Evolutionary conservation across 2,329 filamentous ascomycete species (phyloP).

Genomic region (Claviceps paspali): DNA sequence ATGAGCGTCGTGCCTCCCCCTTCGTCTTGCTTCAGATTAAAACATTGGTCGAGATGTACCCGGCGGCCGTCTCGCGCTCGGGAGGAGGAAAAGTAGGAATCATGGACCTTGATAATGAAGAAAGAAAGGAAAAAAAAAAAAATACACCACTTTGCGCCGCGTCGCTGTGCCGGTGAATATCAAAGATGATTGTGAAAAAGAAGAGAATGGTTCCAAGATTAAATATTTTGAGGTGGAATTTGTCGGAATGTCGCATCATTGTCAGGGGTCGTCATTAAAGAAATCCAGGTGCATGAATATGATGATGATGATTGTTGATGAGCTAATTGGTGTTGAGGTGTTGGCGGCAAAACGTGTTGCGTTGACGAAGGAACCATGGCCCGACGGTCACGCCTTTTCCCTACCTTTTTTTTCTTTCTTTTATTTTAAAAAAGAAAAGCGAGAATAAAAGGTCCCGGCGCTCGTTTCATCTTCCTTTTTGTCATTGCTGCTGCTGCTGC

Average conservation of each 20-base stretch:
- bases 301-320: no score
- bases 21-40: slow-evolving; percentile 9
- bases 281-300: slow-evolving; percentile 4
- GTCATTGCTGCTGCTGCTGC: not conserved
- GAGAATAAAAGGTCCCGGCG: no score
- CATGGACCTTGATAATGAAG: not conserved
- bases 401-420: no score
- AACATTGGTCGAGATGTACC: no score
- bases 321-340: not conserved
- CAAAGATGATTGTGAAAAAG: slow-evolving; percentile 17
- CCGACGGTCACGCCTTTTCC: not conserved
- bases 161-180: slow-evolving; percentile 26
- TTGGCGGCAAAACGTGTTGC: not conserved
- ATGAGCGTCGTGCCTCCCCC: no score
- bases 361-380: not conserved
- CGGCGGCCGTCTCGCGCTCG: not conserved
- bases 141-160: slow-evolving; percentile 21
- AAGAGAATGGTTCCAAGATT: slow-evolving; percentile 17
- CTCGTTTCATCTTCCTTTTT: no score
- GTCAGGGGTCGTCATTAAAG: slow-evolving; percentile 6
- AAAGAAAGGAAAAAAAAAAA: not conserved
- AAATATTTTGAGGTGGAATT: slow-evolving; percentile 11
- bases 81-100: not conserved
- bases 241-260: slow-evolving; percentile 13
- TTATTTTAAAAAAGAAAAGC: no score